Conservation (phyloP, 768 basidiomycete species). For the Lactarius deliciosus region DNA sequence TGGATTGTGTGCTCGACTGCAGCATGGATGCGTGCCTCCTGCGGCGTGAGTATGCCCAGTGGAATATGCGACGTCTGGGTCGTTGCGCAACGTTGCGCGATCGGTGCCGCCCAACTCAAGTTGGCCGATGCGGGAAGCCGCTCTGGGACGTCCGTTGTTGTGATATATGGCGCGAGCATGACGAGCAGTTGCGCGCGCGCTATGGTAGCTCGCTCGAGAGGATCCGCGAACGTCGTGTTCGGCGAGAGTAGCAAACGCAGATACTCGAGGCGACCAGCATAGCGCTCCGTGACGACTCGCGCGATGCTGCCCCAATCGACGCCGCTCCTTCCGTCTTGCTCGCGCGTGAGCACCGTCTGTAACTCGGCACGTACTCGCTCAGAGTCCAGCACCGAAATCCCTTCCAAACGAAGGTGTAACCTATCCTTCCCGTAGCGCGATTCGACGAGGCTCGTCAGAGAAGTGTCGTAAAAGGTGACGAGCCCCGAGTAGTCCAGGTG, state of each 20-base stretch:
- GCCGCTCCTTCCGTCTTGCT: conserved; percentile 32
- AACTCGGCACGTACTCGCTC: conserved; percentile 28
- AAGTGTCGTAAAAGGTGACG: conserved; percentile 46
- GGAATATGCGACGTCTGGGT: conserved; percentile 14
- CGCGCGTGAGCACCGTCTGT: conserved; percentile 31
- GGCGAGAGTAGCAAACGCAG: conserved; percentile 32
- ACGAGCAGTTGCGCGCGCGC: conserved; percentile 25
- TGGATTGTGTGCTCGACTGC: conserved; percentile 14
- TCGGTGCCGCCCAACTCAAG: conserved; percentile 23
- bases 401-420: conserved; percentile 39
- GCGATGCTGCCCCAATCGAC: conserved; percentile 46
- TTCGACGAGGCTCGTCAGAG: conserved; percentile 39
- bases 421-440: conserved; percentile 37
- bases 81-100: conserved; percentile 27
- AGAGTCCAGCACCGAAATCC: conserved; percentile 36
- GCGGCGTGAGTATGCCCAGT: conserved; percentile 22
- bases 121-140: conserved; percentile 3
- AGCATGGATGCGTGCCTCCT: conserved; percentile 23
- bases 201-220: conserved; percentile 3
- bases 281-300: conserved; percentile 43
- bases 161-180: conserved; percentile 37
- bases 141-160: conserved; percentile 24
- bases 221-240: background rate
- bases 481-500: conserved; percentile 43
- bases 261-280: conserved; percentile 44